Conservation (phyloP, 345 rosid species). For the Alliaria petiolata region DNA sequence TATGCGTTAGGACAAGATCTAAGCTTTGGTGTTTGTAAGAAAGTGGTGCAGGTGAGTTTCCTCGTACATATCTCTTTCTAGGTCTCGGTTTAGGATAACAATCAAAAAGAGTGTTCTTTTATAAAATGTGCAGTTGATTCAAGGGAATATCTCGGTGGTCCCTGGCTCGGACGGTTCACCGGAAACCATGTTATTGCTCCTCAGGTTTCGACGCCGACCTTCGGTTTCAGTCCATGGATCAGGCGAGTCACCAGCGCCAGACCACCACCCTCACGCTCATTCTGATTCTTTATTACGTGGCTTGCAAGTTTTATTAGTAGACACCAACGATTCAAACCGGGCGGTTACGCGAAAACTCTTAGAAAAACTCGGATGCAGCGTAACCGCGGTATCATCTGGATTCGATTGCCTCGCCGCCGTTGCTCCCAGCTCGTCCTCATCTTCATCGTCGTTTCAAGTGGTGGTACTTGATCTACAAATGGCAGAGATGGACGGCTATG, state of each 20-base stretch:
- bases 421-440: conserved; percentile 42
- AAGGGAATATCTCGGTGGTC: conserved; percentile 72
- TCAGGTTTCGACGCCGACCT: conserved; percentile 53
- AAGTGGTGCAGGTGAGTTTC: conserved; percentile 71
- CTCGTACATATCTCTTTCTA: not conserved
- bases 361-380: conserved; percentile 81
- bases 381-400: conserved; percentile 66
- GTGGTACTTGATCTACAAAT: conserved; percentile 78
- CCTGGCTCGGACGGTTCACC: conserved; percentile 54
- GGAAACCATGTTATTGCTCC: conserved; percentile 71
- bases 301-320: conserved; percentile 68
- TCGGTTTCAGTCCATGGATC: conserved; percentile 44
- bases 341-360: conserved; percentile 76
- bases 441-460: conserved; percentile 39
- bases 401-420: conserved; percentile 62
- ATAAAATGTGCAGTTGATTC: conserved; percentile 59
- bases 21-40: conserved; percentile 89
- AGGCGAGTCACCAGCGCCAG: conserved; percentile 47
- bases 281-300: conserved; percentile 63
- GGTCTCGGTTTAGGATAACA: not conserved
- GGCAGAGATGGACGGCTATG: conserved; percentile 74
- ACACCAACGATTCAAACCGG: conserved; percentile 63
- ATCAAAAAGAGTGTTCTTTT: not conserved
- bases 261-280: conserved; percentile 39
- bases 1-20: conserved; percentile 60